Evolutionary conservation across 805 yeast genomes (phyloP), one percentile per base, ranked within the genome.

Genomic region (Kodamaea jinghongensis): DNA sequence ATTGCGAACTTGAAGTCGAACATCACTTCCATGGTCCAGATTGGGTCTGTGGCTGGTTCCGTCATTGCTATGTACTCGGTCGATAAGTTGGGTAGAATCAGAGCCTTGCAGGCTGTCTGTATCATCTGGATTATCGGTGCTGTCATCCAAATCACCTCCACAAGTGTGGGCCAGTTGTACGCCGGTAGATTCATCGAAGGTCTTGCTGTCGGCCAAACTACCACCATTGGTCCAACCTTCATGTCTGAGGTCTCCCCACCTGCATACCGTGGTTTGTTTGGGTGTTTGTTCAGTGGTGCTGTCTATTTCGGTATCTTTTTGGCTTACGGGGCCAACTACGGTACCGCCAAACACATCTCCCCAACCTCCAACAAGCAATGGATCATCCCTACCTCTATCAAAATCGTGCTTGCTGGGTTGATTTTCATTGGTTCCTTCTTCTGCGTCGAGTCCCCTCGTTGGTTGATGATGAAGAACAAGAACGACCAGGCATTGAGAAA

Each of bases 151-250:
- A 58, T 75, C 33, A 70, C 80, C 6, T 53, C 78, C 2, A 56
- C 48, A 37, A 36, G 42, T 1, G 60, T 76, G 14, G 80, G 77
- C 10, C 82, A 76, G 48, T 55, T 78, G 28, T 75, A 73, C 44
- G 79, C 74, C 28, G 82, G 83, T 9, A 61, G 82, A 42, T 61
- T 77, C 17, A 51, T 78, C 34, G 80, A 76, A 48, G 83, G 83
- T 16, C 51, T 75, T 12, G 76, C 75, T 16, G 62, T 78, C 38
- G 82, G 83, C n/a, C 76, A 75, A 48, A 72, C 82, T 6, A 71
- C 75, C 7, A 76, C 77, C 12, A 65, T 73, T 44, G 81, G 81
- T 5, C 82, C 82, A 10, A 64, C 75, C 37, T 76, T 75, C 47
- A 52, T 75, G 34, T 67, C 78, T 3, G 83, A 78, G 51, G 67